Percentiles rank a stretch among this genome's conserved stretches.
phyloP scores from a whole-genome alignment of 1,139 yeast species.

The Meyerozyma guilliermondii region DNA sequence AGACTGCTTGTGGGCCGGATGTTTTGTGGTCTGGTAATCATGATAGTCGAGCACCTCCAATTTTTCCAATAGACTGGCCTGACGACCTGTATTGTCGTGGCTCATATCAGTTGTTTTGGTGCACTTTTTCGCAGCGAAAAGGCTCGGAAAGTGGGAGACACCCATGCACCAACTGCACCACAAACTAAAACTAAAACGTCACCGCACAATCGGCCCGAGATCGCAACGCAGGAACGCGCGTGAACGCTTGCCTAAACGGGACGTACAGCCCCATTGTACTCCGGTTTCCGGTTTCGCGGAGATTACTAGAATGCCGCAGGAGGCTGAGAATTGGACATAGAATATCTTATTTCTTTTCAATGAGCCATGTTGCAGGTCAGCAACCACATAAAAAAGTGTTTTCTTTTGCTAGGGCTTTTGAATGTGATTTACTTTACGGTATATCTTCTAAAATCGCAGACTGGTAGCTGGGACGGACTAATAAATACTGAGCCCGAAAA shows the following conservation, averaged over 20 bases:
- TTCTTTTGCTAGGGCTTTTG: neutral
- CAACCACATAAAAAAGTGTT: neutral
- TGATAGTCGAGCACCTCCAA: constrained; percentile 16
- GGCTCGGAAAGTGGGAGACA: neutral
- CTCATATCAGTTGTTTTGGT: neutral
- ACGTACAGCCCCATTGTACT: neutral
- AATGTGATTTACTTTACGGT: constrained; percentile 1
- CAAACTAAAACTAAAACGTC: neutral
- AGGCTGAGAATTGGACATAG: neutral
- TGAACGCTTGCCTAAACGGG: neutral
- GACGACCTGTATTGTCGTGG: constrained; percentile 5
- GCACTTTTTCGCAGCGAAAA: neutral
- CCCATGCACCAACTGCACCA: neutral
- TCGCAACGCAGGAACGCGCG: neutral
- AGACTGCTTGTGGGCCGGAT: constrained; percentile 17
- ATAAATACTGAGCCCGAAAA: too few relatives aligned
- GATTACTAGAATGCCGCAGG: neutral
- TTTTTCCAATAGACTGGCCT: constrained; percentile 12
- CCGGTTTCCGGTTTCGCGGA: neutral
- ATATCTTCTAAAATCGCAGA: neutral
- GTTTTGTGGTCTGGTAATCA: constrained; percentile 7
- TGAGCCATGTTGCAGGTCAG: neutral
- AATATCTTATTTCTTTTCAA: neutral
- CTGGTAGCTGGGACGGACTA: neutral
- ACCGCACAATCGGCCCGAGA: neutral